Evolutionary conservation across 805 yeast species (phyloP), one percentile per base, ranked within the genome.

Genomic region (Komagataella mondaviorum): DNA sequence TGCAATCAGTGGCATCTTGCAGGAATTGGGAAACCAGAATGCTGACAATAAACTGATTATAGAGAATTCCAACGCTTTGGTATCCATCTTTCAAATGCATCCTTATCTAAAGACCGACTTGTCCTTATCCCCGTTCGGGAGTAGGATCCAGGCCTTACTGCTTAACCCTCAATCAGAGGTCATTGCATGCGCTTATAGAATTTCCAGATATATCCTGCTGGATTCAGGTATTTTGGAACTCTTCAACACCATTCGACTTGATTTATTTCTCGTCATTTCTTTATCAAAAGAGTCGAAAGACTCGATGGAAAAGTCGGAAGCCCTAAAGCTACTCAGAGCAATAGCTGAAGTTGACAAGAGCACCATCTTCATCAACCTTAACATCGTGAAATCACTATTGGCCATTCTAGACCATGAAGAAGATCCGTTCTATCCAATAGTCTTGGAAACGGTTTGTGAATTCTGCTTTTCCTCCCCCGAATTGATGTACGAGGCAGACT

Each of bases 101-200:
- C 85, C 90, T 0, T 69, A 71, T 23, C 68, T 88, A 39, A 79
- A 80, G 58, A 69, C 75, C 39, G 95, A 88, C 49, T 68, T 90
- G 30, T 81, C 75, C 2, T 61, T 84, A 16, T 71, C 77, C 18
- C 76, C 80, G 1, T 75, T 83, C 50, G 69, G 85, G 23, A 71
- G 71, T 49, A 67, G 80, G 36, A 71, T 90, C 8, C 85, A 81
- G 57, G 72, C 74, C 18, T 69, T 88, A 61, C 63, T 90, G 18
- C 47, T 60, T 48, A 80, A 78, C 57, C 71, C 70, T 6, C 73
- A 77, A 48, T 72, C 81, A 24, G 81, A 79, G 52, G 83, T 87
- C 1, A 72, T 83, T 6, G 85, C 90, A 0, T 75, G 88, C 2
- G 96, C 90, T 0, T 88, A 81, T 63, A 71, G 95, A 49, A 72